Conservation (phyloP, 805 yeast genomes). For the Candida insectalens region DNA sequence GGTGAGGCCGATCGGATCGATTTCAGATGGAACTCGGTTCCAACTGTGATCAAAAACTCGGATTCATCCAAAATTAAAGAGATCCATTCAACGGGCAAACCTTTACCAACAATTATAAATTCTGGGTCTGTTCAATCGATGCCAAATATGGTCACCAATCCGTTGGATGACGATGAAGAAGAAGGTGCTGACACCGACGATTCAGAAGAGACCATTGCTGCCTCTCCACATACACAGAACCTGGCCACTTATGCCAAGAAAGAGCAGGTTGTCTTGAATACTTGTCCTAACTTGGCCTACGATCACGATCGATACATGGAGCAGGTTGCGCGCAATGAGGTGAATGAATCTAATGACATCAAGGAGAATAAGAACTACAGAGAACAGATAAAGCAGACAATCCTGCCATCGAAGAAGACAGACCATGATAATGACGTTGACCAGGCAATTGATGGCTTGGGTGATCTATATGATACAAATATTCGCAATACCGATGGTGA, state of each 20-base stretch:
- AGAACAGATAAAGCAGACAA: constrained; percentile 9
- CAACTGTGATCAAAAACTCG: constrained; percentile 6
- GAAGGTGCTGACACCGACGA: constrained; percentile 19
- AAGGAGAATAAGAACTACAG: constrained; percentile 7
- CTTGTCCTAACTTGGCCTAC: constrained; percentile 5
- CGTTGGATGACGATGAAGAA: constrained; percentile 6
- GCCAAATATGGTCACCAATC: constrained; percentile 20
- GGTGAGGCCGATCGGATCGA: constrained; percentile 7
- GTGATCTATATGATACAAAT: constrained; percentile 24
- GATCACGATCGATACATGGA: constrained; percentile 23
- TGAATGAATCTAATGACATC: constrained; percentile 11
- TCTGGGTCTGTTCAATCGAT: constrained; percentile 24
- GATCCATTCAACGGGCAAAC: constrained; percentile 12
- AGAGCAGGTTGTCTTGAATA: background rate
- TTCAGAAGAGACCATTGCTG: constrained; percentile 20
- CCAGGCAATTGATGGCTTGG: constrained; percentile 16
- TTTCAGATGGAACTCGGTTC: constrained; percentile 20
- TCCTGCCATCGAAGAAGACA: constrained; percentile 1
- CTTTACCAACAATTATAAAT: constrained; percentile 27
- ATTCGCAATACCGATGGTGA: constrained; percentile 20
- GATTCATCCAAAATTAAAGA: constrained; percentile 3
- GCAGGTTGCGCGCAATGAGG: constrained; percentile 13
- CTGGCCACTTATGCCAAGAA: background rate
- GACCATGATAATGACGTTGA: background rate
- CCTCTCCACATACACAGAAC: constrained; percentile 13